phyloP scores from a whole-genome alignment of 228 moss, liverwort and hornwort genomes.

The Sphagnum magellanicum region DNA sequence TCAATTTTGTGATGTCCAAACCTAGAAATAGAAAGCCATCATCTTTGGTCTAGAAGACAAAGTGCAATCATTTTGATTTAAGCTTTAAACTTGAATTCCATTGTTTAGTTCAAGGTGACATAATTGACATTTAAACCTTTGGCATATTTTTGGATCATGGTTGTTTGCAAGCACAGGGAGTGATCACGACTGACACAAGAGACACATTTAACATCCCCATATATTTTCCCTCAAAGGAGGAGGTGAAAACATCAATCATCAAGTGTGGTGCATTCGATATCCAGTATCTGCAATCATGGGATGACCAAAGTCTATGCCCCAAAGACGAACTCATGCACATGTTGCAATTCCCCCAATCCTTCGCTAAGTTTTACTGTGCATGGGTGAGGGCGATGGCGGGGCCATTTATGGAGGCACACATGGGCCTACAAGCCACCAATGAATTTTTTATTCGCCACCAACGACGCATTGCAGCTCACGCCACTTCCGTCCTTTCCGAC shows the following conservation, averaged over 20 bases:
- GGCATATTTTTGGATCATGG: too few relatives aligned
- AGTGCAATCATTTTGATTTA: too few relatives aligned
- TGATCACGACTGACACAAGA: constrained; percentile 19
- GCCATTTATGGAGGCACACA: constrained; percentile 31
- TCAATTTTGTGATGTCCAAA: too few relatives aligned
- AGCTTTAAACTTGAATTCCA: too few relatives aligned
- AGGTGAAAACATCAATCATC: constrained; percentile 13
- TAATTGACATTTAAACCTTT: neutral
- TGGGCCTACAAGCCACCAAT: constrained; percentile 21
- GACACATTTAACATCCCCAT: constrained; percentile 29
- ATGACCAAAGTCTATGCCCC: constrained; percentile 18
- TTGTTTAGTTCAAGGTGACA: neutral
- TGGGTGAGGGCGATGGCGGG: constrained; percentile 37
- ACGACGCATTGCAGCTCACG: constrained; percentile 10
- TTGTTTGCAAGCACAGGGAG: neutral
- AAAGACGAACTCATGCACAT: constrained; percentile 21
- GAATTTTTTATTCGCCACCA: constrained; percentile 28
- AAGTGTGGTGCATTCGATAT: constrained; percentile 10
- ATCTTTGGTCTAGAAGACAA: too few relatives aligned
- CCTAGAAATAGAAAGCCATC: too few relatives aligned
- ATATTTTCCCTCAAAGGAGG: constrained; percentile 19
- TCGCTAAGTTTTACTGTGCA: constrained; percentile 40
- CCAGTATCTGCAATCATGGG: constrained; percentile 13
- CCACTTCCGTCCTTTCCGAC: constrained; percentile 13
- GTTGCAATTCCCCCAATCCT: constrained; percentile 19